phyloP scores from a whole-genome alignment of 2,329 filamentous ascomycete genomes.

The Colletotrichum filicis region DNA sequence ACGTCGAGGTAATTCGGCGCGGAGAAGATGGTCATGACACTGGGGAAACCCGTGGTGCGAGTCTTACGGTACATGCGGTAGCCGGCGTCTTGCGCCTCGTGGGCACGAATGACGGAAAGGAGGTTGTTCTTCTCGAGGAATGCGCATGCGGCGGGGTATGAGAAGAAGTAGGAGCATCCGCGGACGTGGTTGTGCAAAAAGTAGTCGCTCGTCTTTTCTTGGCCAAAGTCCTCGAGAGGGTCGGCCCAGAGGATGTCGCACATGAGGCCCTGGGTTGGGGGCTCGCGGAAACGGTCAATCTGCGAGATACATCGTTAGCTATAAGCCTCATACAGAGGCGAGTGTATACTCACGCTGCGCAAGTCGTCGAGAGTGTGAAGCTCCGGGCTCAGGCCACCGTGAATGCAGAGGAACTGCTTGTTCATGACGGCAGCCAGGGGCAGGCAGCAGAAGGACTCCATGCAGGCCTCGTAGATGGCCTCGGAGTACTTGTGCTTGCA shows the following conservation, averaged over 20 bases:
- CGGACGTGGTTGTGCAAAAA: conserved; percentile 98
- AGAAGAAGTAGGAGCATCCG: conserved; percentile 99
- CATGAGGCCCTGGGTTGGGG: conserved; percentile 97
- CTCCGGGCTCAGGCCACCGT: conserved; percentile 95
- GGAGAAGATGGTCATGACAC: conserved; percentile 99
- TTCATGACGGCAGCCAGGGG: conserved; percentile 98
- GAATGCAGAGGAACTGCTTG: conserved; percentile 99
- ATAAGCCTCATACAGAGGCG: neutral
- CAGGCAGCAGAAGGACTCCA: conserved; percentile 96
- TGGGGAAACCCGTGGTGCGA: conserved; percentile 95
- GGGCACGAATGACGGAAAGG: conserved; percentile 94
- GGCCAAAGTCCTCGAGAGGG: conserved; percentile 96
- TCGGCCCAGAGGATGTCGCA: conserved; percentile 99
- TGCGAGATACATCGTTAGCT: conserved; percentile 47
- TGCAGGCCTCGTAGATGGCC: conserved; percentile 94
- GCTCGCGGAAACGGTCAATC: conserved; percentile 98
- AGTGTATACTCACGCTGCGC: conserved; percentile 70
- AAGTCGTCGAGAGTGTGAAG: conserved; percentile 95
- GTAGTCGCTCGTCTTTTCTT: conserved; percentile 98
- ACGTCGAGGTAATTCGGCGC: conserved; percentile 99
- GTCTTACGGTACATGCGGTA: conserved; percentile 99
- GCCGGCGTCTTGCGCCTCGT: conserved; percentile 97
- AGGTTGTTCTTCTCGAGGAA: conserved; percentile 99
- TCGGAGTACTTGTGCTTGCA: conserved; percentile 99
- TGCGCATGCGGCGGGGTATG: conserved; percentile 94